Percentiles rank a stretch among this genome's conserved stretches.
Conservation (phyloP, 2,329 filamentous ascomycete genomes). For the Sclerotinia spermophila region DNA sequence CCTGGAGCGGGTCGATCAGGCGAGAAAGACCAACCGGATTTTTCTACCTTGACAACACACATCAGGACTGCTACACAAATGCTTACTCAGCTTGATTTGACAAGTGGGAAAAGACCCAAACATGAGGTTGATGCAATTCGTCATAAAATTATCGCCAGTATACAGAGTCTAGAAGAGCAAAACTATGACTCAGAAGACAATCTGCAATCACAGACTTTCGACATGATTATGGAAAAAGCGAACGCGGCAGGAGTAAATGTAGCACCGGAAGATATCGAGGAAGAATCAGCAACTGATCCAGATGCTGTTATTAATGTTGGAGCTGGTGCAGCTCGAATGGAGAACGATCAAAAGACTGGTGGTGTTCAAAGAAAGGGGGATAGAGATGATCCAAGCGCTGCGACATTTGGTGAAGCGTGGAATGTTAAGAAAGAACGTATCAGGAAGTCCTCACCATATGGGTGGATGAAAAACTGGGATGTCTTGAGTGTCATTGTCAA, state of each 20-base stretch:
- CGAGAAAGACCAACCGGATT: slow-evolving; percentile 68
- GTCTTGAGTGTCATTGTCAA: slow-evolving; percentile 84
- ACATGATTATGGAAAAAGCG: slow-evolving; percentile 75
- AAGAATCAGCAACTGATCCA: slow-evolving; percentile 45
- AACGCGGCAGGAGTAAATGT: slow-evolving; percentile 48
- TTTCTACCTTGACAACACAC: slow-evolving; percentile 78
- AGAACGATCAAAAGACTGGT: slow-evolving; percentile 84
- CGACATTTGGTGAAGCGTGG: slow-evolving; percentile 85
- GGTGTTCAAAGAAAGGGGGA: slow-evolving; percentile 78
- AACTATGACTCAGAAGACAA: slow-evolving; percentile 73
- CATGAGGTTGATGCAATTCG: slow-evolving; percentile 80
- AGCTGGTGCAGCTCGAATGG: slow-evolving; percentile 78
- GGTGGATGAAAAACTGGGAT: slow-evolving; percentile 89
- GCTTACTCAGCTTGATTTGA: slow-evolving; percentile 78
- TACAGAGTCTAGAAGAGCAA: slow-evolving; percentile 83
- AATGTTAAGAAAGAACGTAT: slow-evolving; percentile 80
- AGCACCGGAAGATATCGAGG: slow-evolving; percentile 52
- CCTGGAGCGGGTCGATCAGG: slow-evolving; percentile 50
- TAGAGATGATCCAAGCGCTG: slow-evolving; percentile 79
- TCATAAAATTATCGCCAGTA: slow-evolving; percentile 83
- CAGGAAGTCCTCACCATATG: slow-evolving; percentile 77
- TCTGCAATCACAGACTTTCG: slow-evolving; percentile 68
- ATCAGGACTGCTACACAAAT: slow-evolving; percentile 87
- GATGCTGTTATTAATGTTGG: slow-evolving; percentile 54
- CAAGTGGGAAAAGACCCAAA: slow-evolving; percentile 73